Evolutionary conservation across 1,284 basidiomycete genomes (phyloP).

Genomic region (Boletellus dicymbophilus): DNA sequence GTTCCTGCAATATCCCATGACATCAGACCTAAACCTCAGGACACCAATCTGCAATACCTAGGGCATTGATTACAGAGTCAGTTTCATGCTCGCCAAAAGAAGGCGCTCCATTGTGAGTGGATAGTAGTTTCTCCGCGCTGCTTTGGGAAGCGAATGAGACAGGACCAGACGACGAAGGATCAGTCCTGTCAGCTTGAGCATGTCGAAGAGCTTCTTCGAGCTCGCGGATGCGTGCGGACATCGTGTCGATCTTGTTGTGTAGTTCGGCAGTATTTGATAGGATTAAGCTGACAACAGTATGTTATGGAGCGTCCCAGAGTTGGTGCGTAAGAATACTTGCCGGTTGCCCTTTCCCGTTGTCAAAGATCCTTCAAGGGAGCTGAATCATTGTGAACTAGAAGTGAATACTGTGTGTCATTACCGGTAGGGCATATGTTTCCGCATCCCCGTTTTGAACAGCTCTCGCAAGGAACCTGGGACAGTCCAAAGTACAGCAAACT

Average conservation of each 20-base stretch:
- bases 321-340: conserved; percentile 19
- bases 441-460: conserved; percentile 69
- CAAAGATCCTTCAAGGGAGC: conserved; percentile 42
- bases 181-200: conserved; percentile 49
- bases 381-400: conserved; percentile 7
- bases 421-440: conserved; percentile 72
- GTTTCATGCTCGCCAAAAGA: conserved; percentile 33
- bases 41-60: conserved; percentile 41
- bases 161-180: conserved; percentile 40
- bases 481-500: neutral
- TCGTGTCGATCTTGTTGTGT: conserved; percentile 58
- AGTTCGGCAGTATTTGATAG: conserved; percentile 68
- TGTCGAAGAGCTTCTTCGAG: conserved; percentile 57
- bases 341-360: conserved; percentile 59
- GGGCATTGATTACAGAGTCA: conserved; percentile 55
- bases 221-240: conserved; percentile 54
- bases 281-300: conserved; percentile 43
- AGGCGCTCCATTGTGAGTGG: neutral
- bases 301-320: neutral
- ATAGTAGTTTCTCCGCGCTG: conserved; percentile 6
- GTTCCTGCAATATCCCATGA: conserved; percentile 49
- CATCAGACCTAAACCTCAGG: neutral
- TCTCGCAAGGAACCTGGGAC: conserved; percentile 70
- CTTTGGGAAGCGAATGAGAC: conserved; percentile 21
- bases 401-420: conserved; percentile 26